Base-by-base conservation (phyloP, 371 early-diverging fungal genomes). In the Vairimorpha apis region DNA sequence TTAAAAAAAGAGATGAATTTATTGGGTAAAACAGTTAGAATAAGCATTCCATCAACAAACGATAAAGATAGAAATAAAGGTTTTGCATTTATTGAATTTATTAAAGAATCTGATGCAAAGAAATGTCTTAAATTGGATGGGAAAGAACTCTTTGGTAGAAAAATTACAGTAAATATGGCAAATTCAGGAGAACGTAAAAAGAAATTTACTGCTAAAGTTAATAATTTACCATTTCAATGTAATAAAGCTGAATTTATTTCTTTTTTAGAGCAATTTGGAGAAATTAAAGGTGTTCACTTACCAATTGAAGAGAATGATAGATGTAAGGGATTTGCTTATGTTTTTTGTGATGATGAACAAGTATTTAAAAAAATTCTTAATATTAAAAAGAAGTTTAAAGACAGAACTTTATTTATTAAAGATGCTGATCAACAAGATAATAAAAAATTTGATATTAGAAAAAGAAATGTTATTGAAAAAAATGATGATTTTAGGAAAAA, bases 31-130 rank as follows among this genome's bases (percentile, higher is more conserved):
- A 71, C 82, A n/a, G 63, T 58, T 23, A 62, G 79, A n/a, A 65
- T 82, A 13, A 67, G 76, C 41, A 76, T 83, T 33, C 84, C 84
- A 25, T 69, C 65, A 60, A 70, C 64, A 18, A 47, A 65, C 21
- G 74, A 79, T 58, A 44, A 37, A 13, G 44, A 51, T 23, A 68
- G 75, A 29, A 79, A 80, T 65, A 83, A 82, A 69, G 84, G 84
- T 12, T 83, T 81, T 72, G 79, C 70, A 33, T 83, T 81, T 81
- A 72, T 83, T 65, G 81, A 82, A 76, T 83, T 82, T 65, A 56
- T 70, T 29, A 72, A 71, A 27, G 67, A 78, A 64, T 65, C 67
- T 14, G 71, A 75, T 25, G 81, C 79, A 41, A 55, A 74, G 41
- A 75, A 76, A 58, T 71, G 65, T 35, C 51, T 79, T 14, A 67